Evolutionary conservation across 2,329 filamentous ascomycete genomes (phyloP).

Genomic region (Allantophomopsis cytisporea): DNA sequence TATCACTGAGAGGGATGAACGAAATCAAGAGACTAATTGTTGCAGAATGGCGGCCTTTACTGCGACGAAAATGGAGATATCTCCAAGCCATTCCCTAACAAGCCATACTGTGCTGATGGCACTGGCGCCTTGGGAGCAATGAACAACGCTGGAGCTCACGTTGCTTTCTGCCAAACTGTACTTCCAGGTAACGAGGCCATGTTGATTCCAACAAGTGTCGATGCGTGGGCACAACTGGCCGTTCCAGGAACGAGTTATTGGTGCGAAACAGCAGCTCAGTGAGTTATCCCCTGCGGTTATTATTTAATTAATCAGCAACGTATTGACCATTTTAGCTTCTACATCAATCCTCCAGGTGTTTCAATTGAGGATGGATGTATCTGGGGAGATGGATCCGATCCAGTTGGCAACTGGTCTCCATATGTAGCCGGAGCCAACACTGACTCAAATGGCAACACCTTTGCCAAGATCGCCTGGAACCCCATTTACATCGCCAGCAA

Average conservation of each 20-base stretch:
- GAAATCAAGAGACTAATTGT: background rate
- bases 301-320: no score
- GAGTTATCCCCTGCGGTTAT: conserved; percentile 21
- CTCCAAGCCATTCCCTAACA: conserved; percentile 52
- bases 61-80: conserved; percentile 55
- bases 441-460: conserved; percentile 49
- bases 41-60: conserved; percentile 59
- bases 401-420: conserved; percentile 64
- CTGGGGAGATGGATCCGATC: conserved; percentile 51
- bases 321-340: conserved; percentile 38
- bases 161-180: conserved; percentile 70
- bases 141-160: conserved; percentile 47
- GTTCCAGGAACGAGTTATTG: conserved; percentile 61
- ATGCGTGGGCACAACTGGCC: conserved; percentile 42
- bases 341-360: conserved; percentile 64
- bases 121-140: conserved; percentile 49
- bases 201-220: conserved; percentile 65
- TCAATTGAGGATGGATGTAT: conserved; percentile 46
- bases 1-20: background rate
- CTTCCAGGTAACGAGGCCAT: conserved; percentile 70
- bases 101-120: conserved; percentile 58
- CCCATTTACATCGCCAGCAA: conserved; percentile 50
- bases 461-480: conserved; percentile 66
- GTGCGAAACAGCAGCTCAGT: conserved; percentile 62
- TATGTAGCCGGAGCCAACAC: conserved; percentile 69